Base-by-base conservation (phyloP, 345 rosid species). In the Eucalyptus paniculata region DNA sequence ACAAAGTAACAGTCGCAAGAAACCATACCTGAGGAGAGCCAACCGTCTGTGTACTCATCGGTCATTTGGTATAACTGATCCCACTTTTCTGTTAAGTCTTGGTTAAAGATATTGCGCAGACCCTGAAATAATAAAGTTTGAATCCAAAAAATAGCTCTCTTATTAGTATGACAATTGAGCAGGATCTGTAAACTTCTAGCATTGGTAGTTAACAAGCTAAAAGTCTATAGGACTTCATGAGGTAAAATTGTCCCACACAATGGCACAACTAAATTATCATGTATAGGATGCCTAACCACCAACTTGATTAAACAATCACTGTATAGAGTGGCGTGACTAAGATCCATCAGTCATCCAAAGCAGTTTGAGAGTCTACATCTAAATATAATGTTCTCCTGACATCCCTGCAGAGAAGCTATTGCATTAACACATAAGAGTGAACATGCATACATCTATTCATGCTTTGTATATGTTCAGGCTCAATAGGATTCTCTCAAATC, bases 1-100 rank as follows among this genome's bases (percentile, higher is more conserved):
- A 51, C 24, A 28, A 49, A 69, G 65, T n/a, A 82, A 80, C 50
- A 8, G 87, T 51, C 15, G 34, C 34, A 6, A 37, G 86, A 77
- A 53, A 88, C 50, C 54, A 65, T 92, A 95, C 99, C 99, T 3
- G 99, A 95, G 49, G 99, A 96, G 45, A 96, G 94, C 99, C 98
- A 97, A 89, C 89, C 90, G 83, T 96, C 98, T 40, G 99, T 97
- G 89, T 92, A 97, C 86, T 89, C 96, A 91, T 97, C 99, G 37
- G 98, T 97, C 90, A 91, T 88, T n/a, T 93, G 90, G 87, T 96
- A 97, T 92, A 97, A 92, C 67, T 95, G 94, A 88, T 97, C 94
- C 92, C 94, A 94, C 30, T 77, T 50, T 86, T 90, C 94, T 90
- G 91, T 92, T 67, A 88, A 90, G 88, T 92, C 94, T 30, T 89